phyloP scores from a whole-genome alignment of 108 stramenopile species.

The Ochromonas danica region DNA sequence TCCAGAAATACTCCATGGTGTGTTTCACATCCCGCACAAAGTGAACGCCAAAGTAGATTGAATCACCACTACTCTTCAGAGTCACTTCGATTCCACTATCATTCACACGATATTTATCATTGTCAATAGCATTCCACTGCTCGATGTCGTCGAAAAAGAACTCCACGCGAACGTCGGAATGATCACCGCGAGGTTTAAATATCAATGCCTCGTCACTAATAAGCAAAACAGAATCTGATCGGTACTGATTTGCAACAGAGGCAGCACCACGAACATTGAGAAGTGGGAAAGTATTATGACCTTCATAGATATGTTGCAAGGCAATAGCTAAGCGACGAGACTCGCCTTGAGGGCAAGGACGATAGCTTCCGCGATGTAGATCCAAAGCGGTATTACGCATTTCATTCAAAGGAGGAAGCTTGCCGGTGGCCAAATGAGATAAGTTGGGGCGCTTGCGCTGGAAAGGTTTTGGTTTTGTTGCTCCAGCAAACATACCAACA shows the following conservation, averaged over 20 bases:
- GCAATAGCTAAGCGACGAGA: constrained; percentile 35
- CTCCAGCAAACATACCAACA: constrained; percentile 57
- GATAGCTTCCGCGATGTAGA: constrained; percentile 27
- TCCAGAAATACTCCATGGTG: constrained; percentile 59
- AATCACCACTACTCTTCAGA: neutral
- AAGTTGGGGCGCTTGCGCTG: constrained; percentile 60
- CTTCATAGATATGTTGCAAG: constrained; percentile 48
- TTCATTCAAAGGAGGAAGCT: constrained; percentile 46
- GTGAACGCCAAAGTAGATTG: constrained; percentile 43
- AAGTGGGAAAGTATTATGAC: constrained; percentile 44
- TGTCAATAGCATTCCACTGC: constrained; percentile 39
- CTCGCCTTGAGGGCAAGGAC: constrained; percentile 23
- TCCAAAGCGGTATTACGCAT: constrained; percentile 44
- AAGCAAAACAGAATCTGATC: constrained; percentile 7
- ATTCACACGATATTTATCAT: neutral
- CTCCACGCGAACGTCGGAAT: neutral
- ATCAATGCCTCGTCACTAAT: neutral
- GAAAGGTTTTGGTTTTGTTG: constrained; percentile 60
- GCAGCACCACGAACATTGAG: constrained; percentile 20
- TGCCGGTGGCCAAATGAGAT: constrained; percentile 37
- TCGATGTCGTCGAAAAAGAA: constrained; percentile 46
- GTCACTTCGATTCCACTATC: constrained; percentile 18
- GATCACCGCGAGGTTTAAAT: constrained; percentile 35
- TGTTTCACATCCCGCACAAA: constrained; percentile 40
- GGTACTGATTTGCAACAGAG: neutral